Evolutionary conservation across 2,329 filamentous ascomycete species (phyloP), one percentile per base, ranked within the genome.

Genomic region (Fusarium oligoseptatum): DNA sequence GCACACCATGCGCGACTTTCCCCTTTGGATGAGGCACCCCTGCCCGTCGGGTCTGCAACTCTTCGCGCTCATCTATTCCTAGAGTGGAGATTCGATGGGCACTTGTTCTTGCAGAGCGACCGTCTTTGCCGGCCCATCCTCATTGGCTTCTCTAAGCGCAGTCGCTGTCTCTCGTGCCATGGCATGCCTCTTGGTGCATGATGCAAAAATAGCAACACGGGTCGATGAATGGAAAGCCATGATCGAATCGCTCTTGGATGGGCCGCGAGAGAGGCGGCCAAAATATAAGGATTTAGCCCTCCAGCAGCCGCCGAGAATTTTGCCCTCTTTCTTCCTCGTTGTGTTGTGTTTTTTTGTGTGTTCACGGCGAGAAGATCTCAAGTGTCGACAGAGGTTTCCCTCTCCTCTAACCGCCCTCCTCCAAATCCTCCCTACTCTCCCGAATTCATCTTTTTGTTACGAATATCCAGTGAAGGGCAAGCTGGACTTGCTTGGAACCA

Each of bases 401-500:
- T 22, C 22, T 22, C 81, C 80, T 81, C 83, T 14, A 83, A 79
- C 78, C 75, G 77, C 78, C 77, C 78, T 78, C 80, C 81, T 79
- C 79, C 79, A 78, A 77, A 76, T 77, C 77, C 75, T 76, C 75
- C 76, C 78, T 78, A 63, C 71, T 68, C 43, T 74, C 69, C 71
- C 64, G 64, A 71, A 68, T 22, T 76, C 77, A 71, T 77, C 76
- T 67, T 22, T 22, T 22, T 22, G 22, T 36, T 34, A 34, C 62
- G 77, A 68, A 77, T 76, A 78, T 84, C 77, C 82, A 81, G 83
- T 85, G 80, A 85, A 85, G 83, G 82, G 87, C 88, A 90, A 90
- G 88, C 89, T 81, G 89, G 89, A 84, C 88, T 91, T 90, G 88
- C 87, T 88, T 83, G 80, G 81, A 87, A 84, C 84, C 83, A 84